Percentiles rank a stretch among this genome's conserved stretches.
Evolutionary conservation across 257 asterid species (phyloP).

Genomic region (Gentiana dahurica): DNA sequence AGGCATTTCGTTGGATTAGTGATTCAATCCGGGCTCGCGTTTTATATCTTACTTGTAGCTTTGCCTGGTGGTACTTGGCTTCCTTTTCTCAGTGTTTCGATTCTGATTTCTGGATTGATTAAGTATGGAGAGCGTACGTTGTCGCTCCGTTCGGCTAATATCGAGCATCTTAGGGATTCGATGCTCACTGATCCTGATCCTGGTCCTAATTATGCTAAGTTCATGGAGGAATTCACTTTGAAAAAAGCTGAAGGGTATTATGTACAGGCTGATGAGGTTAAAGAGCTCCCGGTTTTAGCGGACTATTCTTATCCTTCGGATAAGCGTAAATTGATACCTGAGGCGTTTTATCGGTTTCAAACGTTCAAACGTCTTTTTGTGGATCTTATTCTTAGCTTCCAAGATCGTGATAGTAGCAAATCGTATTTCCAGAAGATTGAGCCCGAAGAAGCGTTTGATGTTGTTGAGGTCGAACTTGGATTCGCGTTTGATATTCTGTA

Average conservation of each 20-base stretch:
- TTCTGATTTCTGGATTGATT: conserved; percentile 25
- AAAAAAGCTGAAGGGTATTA: conserved; percentile 31
- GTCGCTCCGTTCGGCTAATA: conserved; percentile 27
- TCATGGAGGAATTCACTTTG: conserved; percentile 32
- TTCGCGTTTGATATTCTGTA: conserved; percentile 38
- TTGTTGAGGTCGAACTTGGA: conserved; percentile 43
- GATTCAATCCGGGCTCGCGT: conserved; percentile 28
- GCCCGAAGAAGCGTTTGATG: conserved; percentile 17
- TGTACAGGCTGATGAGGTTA: conserved; percentile 26
- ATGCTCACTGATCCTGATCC: conserved; percentile 38
- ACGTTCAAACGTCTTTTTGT: conserved; percentile 42
- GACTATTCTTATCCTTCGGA: conserved; percentile 7
- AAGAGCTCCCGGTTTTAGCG: conserved; percentile 21
- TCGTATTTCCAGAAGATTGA: conserved; percentile 17
- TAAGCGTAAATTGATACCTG: conserved; percentile 4
- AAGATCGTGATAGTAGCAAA: conserved; percentile 36
- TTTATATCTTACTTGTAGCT: conserved; percentile 25
- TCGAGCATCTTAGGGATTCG: conserved; percentile 22
- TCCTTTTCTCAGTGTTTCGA: conserved; percentile 8
- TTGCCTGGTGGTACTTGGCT: conserved; percentile 29
- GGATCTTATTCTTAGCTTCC: conserved; percentile 43
- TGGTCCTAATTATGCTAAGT: conserved; percentile 42
- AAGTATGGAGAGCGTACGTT: conserved; percentile 32
- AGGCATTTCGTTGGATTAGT: conserved; percentile 35
- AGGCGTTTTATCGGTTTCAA: conserved; percentile 23